These are phyloP conservation scores for Neofusicoccum parvum DNA, from an alignment of 2,329 filamentous ascomycete genomes.

Conservation along the genomic window DNA sequence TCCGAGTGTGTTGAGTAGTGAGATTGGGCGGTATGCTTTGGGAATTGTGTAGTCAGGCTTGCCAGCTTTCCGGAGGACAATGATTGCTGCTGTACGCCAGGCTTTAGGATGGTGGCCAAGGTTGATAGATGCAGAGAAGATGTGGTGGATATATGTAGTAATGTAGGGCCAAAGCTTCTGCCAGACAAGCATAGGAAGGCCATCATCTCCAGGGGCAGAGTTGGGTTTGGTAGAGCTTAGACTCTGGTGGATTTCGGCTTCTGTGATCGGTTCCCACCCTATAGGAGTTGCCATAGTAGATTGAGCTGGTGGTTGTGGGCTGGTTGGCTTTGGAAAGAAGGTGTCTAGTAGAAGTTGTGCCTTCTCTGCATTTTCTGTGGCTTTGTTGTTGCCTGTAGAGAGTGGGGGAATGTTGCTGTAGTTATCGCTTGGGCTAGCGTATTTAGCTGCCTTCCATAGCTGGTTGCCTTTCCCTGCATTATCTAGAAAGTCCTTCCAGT, in stretches of 20 bases:
- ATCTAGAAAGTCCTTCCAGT: conserved; percentile 10
- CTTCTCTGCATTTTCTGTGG: not conserved
- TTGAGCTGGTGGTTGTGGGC: not conserved
- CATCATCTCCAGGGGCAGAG: not conserved
- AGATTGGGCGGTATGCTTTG: conserved; percentile 31
- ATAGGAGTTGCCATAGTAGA: not conserved
- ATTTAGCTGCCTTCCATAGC: conserved; percentile 12
- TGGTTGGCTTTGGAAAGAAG: not conserved
- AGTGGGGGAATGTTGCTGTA: not conserved
- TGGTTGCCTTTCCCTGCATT: not conserved
- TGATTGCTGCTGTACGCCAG: conserved; percentile 21
- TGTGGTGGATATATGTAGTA: not conserved
- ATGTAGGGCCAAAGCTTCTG: not conserved
- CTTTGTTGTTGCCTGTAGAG: not conserved
- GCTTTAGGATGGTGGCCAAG: conserved; percentile 5
- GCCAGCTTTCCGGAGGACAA: conserved; percentile 27
- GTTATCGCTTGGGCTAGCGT: not conserved
- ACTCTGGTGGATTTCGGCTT: not conserved
- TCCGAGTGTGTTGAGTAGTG: conserved; percentile 27
- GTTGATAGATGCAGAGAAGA: not conserved
- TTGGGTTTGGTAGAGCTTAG: not conserved
- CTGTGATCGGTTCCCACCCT: not conserved
- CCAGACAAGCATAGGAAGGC: not conserved
- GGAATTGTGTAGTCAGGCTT: conserved; percentile 30
- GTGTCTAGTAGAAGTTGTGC: conserved; percentile 1